These are phyloP conservation scores for Boletus rubropictus DNA, from an alignment of 768 basidiomycete genomes.

Conservation along the genomic window DNA sequence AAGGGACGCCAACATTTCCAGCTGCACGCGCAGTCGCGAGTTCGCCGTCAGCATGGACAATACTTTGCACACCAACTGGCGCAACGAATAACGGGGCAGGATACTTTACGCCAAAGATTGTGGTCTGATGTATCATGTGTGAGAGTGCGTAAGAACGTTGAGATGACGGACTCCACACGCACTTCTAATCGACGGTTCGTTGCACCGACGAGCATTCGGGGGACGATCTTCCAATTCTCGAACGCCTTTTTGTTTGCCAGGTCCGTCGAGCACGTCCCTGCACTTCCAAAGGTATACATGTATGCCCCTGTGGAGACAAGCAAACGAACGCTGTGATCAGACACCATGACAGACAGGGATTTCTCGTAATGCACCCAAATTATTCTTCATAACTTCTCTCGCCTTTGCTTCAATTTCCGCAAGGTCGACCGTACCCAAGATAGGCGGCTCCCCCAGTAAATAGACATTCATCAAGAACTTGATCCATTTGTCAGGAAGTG, in stretches of 20 bases:
- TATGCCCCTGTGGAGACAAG: slow-evolving; percentile 46
- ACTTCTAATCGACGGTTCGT: slow-evolving; percentile 58
- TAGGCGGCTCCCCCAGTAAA: slow-evolving; percentile 10
- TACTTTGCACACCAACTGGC: slow-evolving; percentile 75
- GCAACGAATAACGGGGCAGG: slow-evolving; percentile 60
- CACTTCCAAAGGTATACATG: slow-evolving; percentile 72
- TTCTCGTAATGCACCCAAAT: slow-evolving; percentile 39
- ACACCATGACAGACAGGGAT: neutral
- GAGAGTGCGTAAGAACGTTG: neutral
- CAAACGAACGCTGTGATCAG: neutral
- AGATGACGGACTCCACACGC: slow-evolving; percentile 10
- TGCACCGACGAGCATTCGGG: slow-evolving; percentile 66
- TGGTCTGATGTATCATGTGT: slow-evolving; percentile 41
- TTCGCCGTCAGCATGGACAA: slow-evolving; percentile 68
- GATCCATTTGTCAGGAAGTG: slow-evolving; percentile 24
- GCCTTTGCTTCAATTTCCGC: slow-evolving; percentile 65
- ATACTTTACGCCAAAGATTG: slow-evolving; percentile 62
- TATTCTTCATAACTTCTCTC: slow-evolving; percentile 53
- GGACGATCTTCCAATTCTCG: slow-evolving; percentile 68
- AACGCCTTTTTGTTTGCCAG: slow-evolving; percentile 60
- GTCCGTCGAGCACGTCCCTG: slow-evolving; percentile 66
- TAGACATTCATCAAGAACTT: slow-evolving; percentile 24
- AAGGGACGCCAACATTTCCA: slow-evolving; percentile 55
- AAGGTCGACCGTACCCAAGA: slow-evolving; percentile 54
- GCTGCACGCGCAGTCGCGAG: slow-evolving; percentile 65